Evolutionary conservation across 805 yeast species (phyloP).

Genomic region (Wickerhamiella vanderwaltii): DNA sequence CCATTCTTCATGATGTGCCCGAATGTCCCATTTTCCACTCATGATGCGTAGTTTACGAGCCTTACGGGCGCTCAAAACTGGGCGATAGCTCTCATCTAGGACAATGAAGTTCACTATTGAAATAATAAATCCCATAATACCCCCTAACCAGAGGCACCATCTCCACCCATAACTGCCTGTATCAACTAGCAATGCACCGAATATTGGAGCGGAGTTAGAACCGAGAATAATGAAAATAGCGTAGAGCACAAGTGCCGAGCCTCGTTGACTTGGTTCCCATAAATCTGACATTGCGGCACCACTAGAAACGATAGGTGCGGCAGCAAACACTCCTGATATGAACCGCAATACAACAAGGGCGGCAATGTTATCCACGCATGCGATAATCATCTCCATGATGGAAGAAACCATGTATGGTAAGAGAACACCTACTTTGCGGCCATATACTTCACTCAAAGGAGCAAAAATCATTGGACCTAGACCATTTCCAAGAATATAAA

Average conservation of each 20-base stretch:
- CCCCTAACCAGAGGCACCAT: slow-evolving; percentile 43
- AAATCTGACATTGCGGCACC: slow-evolving; percentile 55
- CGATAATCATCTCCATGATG: slow-evolving; percentile 30
- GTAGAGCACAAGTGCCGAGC: slow-evolving; percentile 40
- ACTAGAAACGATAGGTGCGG: slow-evolving; percentile 50
- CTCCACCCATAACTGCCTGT: slow-evolving; percentile 44
- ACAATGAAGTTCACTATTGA: slow-evolving; percentile 31
- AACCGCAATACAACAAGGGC: slow-evolving; percentile 34
- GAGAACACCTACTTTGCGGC: slow-evolving; percentile 41
- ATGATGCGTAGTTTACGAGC: slow-evolving; percentile 58
- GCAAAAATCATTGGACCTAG: slow-evolving; percentile 47
- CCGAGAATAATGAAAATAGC: slow-evolving; percentile 37
- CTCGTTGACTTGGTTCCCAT: slow-evolving; percentile 40
- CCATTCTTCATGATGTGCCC: slow-evolving; percentile 86
- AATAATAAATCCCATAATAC: slow-evolving; percentile 30
- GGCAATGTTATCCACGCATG: slow-evolving; percentile 36
- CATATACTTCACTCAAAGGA: slow-evolving; percentile 47
- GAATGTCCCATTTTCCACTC: slow-evolving; percentile 68
- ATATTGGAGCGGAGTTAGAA: slow-evolving; percentile 36
- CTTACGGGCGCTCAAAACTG: slow-evolving; percentile 43
- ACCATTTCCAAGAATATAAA: slow-evolving; percentile 51
- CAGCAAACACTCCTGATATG: slow-evolving; percentile 48
- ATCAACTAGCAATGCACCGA: slow-evolving; percentile 27
- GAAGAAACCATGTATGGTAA: slow-evolving; percentile 37
- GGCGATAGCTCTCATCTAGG: slow-evolving; percentile 30